Evolutionary conservation across 768 basidiomycete species (phyloP), one percentile per base, ranked within the genome.

Genomic region (Baorangia bicolor): DNA sequence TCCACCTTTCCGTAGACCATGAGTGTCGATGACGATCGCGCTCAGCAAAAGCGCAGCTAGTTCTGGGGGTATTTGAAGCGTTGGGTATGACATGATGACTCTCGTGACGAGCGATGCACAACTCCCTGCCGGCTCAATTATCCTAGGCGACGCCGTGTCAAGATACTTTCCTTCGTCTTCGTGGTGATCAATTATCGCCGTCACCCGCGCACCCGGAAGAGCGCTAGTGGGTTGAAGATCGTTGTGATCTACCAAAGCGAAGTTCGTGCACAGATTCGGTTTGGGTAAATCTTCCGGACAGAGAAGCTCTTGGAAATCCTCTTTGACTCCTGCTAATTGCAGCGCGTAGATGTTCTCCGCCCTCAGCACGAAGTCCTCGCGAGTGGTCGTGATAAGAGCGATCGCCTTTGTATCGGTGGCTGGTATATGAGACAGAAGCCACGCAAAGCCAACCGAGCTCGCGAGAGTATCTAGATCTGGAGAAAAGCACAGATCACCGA

Each of bases 211-310:
- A 34, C 69, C 65, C 0, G 77, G 71, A 3, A 56, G 37, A 2
- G 72, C 59, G 66, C 82, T 88, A 35, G 64, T 63, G 2, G 74
- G 63, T 27, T 70, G 73, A 21, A 97, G 79, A 8, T 77, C 76
- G 66, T 98, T 99, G 72, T 98, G 95, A 70, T 99, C 97, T 41
- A 98, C 93, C 18, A 99, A 79, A 0, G 85, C 90, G 64, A 92
- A 92, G 7, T 73, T 77, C 16, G 77, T 76, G 6, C 81, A 83
- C 5, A 42, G 27, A 28, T 58, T 57, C n/a, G 77, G 63, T 9
- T 69, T 60, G 0, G 81, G 74, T n/a, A 94, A 53, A 61, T 95
- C 91, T 53, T 83, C 82, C 20, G 86, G 69, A 55, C 84, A 86
- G 28, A 95, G 77, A 3, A 96, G 76, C 53, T 85, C 77, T 11